phyloP scores from a whole-genome alignment of 176 grass and related monocot species.

The Triticum dicoccoides region DNA sequence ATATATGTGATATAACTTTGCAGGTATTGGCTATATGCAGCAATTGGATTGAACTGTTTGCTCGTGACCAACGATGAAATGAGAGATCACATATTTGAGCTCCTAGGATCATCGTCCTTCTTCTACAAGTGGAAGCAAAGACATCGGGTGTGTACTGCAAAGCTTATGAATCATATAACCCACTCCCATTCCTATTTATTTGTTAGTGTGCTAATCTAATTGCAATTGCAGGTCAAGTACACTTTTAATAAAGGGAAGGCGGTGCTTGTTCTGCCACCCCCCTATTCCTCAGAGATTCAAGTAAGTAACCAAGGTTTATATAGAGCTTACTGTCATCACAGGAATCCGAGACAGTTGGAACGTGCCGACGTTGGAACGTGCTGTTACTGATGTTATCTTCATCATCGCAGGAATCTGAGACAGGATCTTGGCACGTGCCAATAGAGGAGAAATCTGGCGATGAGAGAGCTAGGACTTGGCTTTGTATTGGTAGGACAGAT shows the following conservation, averaged over 20 bases:
- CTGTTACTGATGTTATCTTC: constrained; percentile 9
- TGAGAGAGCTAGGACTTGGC: constrained; percentile 64
- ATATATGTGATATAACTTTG: not conserved
- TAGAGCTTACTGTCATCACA: constrained; percentile 9
- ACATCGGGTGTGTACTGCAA: constrained; percentile 50
- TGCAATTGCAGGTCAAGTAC: constrained; percentile 66
- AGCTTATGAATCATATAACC: not conserved
- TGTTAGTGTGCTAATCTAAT: not conserved
- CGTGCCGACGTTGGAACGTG: not conserved
- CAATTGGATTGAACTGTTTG: constrained; percentile 74
- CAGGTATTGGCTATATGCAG: constrained; percentile 96
- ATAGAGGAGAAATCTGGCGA: constrained; percentile 64
- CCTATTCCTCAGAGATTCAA: constrained; percentile 88
- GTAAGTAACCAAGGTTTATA: constrained; percentile 13
- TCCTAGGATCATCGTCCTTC: constrained; percentile 68
- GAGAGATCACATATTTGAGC: constrained; percentile 99
- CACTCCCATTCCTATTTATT: constrained; percentile 8
- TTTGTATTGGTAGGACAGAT: constrained; percentile 66
- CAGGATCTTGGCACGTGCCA: constrained; percentile 83
- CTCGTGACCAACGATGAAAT: constrained; percentile 96
- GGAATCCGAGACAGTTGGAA: constrained; percentile 41
- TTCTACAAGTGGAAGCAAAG: constrained; percentile 86
- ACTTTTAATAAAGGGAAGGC: constrained; percentile 75
- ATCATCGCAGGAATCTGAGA: constrained; percentile 56
- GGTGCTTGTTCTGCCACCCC: constrained; percentile 64